Evolutionary conservation across 345 rosid genomes (phyloP).

Genomic region (Salix viminalis): DNA sequence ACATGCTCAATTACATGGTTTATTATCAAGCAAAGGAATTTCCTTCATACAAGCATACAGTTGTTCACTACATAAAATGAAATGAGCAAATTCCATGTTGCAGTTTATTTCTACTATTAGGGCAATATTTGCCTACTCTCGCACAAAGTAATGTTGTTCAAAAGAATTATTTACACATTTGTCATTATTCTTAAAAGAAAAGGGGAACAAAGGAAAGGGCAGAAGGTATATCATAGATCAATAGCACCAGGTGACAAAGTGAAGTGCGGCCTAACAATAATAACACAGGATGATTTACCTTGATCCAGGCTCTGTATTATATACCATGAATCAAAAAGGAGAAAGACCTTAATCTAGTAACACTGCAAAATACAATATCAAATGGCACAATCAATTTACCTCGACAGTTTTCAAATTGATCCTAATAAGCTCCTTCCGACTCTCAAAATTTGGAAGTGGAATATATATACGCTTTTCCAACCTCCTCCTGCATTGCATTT

Average conservation of each 20-base stretch:
- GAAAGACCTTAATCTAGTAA: neutral
- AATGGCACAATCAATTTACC: conserved; percentile 38
- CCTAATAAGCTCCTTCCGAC: conserved; percentile 93
- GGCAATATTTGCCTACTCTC: neutral
- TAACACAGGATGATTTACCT: neutral
- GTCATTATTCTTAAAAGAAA: neutral
- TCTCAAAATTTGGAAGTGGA: conserved; percentile 96
- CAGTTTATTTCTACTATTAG: too few relatives aligned
- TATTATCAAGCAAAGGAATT: neutral
- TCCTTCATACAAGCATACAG: neutral
- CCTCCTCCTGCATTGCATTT: conserved; percentile 74
- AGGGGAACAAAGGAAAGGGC: neutral
- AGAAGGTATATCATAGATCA: neutral
- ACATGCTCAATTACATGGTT: neutral
- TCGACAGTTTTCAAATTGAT: conserved; percentile 95
- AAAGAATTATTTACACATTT: neutral
- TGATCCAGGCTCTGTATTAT: neutral
- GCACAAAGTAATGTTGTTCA: neutral
- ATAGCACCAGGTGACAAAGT: neutral
- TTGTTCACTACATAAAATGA: neutral
- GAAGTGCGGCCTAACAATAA: neutral
- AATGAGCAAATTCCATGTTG: neutral
- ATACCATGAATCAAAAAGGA: neutral
- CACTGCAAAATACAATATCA: neutral
- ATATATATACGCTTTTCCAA: conserved; percentile 97